Evolutionary conservation across 306 rosid genomes (phyloP).

Genomic region (Quercus gilva): DNA sequence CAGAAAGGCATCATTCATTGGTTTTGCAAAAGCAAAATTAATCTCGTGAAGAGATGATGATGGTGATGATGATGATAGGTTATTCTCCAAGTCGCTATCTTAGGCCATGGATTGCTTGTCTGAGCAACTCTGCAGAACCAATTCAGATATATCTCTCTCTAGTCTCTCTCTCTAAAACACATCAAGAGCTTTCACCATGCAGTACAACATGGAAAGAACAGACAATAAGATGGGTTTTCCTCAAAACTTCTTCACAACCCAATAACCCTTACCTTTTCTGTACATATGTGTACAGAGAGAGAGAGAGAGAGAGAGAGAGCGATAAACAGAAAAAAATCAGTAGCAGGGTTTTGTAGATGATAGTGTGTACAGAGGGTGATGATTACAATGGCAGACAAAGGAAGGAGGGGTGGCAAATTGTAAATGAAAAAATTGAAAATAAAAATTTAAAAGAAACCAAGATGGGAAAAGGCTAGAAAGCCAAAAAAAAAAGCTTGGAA

Average conservation of each 20-base stretch:
- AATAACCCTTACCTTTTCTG: constrained; percentile 23
- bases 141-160: constrained; percentile 27
- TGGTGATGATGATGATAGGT: constrained; percentile 41
- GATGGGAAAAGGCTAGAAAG: constrained; percentile 27
- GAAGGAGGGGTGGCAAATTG: constrained; percentile 30
- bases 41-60: constrained; percentile 48
- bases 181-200: constrained; percentile 33
- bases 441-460: background rate
- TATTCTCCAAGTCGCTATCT: constrained; percentile 67
- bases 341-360: constrained; percentile 29
- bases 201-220: constrained; percentile 34
- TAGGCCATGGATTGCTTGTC: constrained; percentile 56
- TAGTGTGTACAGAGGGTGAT: constrained; percentile 32
- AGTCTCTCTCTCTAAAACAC: constrained; percentile 15
- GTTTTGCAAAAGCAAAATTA: constrained; percentile 23
- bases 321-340: background rate
- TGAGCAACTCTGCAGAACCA: constrained; percentile 49
- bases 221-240: constrained; percentile 30
- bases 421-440: constrained; percentile 5
- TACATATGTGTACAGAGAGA: constrained; percentile 26
- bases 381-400: constrained; percentile 46
- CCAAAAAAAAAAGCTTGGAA: constrained; percentile 22
- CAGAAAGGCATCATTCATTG: constrained; percentile 48
- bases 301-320: constrained; percentile 13
- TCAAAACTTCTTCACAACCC: constrained; percentile 26